A percentile compares a stretch with the other conserved stretches of the same genome.
These are phyloP conservation scores for Pythium phragmitis DNA, from an alignment of 352 stramenopile genomes.

Conservation along the genomic window DNA sequence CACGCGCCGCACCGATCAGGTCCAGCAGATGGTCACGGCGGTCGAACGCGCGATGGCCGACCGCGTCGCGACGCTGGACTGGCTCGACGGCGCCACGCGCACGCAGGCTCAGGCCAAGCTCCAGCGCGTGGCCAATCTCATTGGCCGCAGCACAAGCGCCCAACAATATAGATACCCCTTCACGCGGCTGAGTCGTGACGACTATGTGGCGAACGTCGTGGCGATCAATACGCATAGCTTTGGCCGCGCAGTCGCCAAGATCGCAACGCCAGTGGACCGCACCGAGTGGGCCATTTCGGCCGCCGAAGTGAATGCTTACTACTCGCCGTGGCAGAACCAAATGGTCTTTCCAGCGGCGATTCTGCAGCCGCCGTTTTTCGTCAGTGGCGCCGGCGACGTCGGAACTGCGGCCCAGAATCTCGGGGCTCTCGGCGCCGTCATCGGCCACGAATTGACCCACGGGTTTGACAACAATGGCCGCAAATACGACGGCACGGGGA, in stretches of 20 bases:
- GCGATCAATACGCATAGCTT: slow-evolving; percentile 34
- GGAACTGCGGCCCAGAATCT: slow-evolving; percentile 80
- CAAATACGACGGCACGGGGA: slow-evolving; percentile 85
- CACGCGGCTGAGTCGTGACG: slow-evolving; percentile 22
- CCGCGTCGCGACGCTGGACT: slow-evolving; percentile 83
- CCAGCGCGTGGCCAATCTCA: slow-evolving; percentile 32
- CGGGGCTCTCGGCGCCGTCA: slow-evolving; percentile 87
- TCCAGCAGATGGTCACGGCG: slow-evolving; percentile 76
- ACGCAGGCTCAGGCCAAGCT: slow-evolving; percentile 84
- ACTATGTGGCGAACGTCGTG: slow-evolving; percentile 55
- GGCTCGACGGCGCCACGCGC: slow-evolving; percentile 86
- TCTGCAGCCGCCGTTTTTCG: slow-evolving; percentile 92
- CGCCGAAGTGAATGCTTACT: slow-evolving; percentile 89
- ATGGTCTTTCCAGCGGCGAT: slow-evolving; percentile 95
- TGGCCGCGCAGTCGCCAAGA: slow-evolving; percentile 28
- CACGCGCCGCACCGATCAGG: slow-evolving; percentile 55
- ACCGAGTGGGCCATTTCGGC: slow-evolving; percentile 86
- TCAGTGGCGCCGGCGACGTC: slow-evolving; percentile 45
- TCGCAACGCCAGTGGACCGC: slow-evolving; percentile 49
- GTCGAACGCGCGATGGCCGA: slow-evolving; percentile 76
- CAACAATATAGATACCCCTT: slow-evolving; percentile 30
- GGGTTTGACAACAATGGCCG: slow-evolving; percentile 91
- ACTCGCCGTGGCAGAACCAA: slow-evolving; percentile 65
- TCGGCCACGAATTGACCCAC: slow-evolving; percentile 94
- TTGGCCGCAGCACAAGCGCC: slow-evolving; percentile 39